phyloP scores from a whole-genome alignment of 2,329 filamentous ascomycete species.

The Aspergillus fructus region DNA sequence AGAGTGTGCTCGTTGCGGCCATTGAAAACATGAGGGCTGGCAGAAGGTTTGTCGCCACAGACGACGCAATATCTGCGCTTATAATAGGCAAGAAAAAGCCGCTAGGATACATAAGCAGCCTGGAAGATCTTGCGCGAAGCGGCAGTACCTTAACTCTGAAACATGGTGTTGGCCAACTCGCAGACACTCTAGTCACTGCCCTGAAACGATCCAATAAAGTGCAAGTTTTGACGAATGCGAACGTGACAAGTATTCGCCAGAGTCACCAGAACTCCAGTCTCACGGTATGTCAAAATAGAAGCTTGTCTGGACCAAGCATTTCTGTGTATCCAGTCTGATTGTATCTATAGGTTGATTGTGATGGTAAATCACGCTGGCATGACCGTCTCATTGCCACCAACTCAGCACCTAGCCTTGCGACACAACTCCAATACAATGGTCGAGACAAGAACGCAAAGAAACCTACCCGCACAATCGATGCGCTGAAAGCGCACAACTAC shows the following conservation, averaged over 20 bases:
- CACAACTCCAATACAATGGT: conserved; percentile 12
- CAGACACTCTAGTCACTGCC: conserved; percentile 52
- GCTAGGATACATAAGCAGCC: conserved; percentile 14
- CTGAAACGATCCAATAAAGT: conserved; percentile 60
- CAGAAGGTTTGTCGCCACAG: conserved; percentile 18
- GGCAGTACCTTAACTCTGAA: conserved; percentile 44
- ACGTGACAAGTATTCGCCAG: conserved; percentile 49
- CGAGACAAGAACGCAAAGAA: not conserved
- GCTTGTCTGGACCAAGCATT: not conserved
- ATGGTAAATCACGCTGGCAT: conserved; percentile 15
- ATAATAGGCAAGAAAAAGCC: conserved; percentile 16
- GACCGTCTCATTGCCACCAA: conserved; percentile 36
- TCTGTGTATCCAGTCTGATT: not conserved
- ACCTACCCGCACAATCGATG: conserved; percentile 22
- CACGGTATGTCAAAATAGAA: conserved; percentile 19
- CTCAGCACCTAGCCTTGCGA: conserved; percentile 28
- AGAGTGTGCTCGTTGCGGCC: conserved; percentile 20
- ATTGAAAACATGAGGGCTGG: conserved; percentile 11
- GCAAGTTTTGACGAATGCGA: conserved; percentile 52
- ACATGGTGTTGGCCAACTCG: conserved; percentile 64
- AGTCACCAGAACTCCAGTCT: conserved; percentile 22
- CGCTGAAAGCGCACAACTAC: conserved; percentile 46
- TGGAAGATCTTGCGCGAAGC: conserved; percentile 17
- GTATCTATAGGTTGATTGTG: conserved; percentile 18
- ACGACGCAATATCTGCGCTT: conserved; percentile 30